Conservation (phyloP, 75 land plant species). For the Chamaecyparis obtusa region DNA sequence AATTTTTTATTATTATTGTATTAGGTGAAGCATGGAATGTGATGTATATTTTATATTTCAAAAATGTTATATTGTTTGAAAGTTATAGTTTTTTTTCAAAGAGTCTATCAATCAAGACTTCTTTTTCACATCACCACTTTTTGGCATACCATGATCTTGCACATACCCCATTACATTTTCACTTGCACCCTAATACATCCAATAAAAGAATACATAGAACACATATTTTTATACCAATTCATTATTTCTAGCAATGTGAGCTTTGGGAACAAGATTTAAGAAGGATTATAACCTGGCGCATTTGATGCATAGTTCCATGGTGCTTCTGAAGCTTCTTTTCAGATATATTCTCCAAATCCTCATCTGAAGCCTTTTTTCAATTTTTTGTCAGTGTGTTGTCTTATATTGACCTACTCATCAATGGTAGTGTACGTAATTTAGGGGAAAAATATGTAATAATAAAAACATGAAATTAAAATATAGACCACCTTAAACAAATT, state of each 20-base stretch:
- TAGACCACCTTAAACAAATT: not conserved
- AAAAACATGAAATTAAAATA: not conserved
- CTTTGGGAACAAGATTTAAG: not conserved
- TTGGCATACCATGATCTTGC: no score
- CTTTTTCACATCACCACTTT: no score
- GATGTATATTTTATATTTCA: no score
- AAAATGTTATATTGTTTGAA: no score
- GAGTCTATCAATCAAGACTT: no score
- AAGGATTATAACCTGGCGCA: conserved; percentile 53
- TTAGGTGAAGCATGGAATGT: no score
- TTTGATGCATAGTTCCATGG: conserved; percentile 53
- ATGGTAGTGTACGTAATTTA: not conserved
- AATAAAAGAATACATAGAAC: not conserved
- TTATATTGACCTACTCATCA: conserved; percentile 70
- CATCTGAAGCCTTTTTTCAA: conserved; percentile 18
- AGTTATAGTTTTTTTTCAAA: no score
- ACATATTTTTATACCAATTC: not conserved
- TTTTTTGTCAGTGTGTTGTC: conserved; percentile 91
- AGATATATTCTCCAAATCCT: conserved; percentile 15
- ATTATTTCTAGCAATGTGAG: not conserved
- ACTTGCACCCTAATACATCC: no score
- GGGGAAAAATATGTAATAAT: not conserved
- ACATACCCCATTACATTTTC: not conserved
- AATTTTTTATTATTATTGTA: no score
- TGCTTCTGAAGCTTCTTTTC: conserved; percentile 35